Percentiles rank a stretch among this genome's conserved stretches.
Conservation (phyloP, 192 early-diverging fungal species). For the Allomyces macrogynus region DNA sequence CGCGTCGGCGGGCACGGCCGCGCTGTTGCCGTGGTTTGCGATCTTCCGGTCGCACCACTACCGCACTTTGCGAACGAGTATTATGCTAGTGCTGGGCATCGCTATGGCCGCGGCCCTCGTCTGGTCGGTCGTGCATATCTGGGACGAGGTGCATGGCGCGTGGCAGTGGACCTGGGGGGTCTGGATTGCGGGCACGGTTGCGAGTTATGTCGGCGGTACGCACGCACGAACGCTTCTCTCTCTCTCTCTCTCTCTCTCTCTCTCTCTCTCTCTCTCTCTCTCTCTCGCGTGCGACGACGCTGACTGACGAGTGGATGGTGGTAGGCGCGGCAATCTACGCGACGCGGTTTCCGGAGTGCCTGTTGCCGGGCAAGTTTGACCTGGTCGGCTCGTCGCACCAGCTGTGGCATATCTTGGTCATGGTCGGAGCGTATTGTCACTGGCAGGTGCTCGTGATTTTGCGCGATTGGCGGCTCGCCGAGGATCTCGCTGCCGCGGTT, state of each 20-base stretch:
- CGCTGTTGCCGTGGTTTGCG: not conserved
- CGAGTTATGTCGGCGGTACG: not conserved
- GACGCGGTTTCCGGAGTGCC: not conserved
- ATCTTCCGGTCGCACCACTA: not conserved
- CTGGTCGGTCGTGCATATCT: not conserved
- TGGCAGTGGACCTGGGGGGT: not conserved
- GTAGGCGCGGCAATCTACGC: not conserved
- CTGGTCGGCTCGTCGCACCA: slow-evolving; percentile 35
- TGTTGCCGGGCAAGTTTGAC: slow-evolving; percentile 18
- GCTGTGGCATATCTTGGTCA: slow-evolving; percentile 41
- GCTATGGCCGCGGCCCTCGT: not conserved
- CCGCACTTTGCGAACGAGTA: not conserved
- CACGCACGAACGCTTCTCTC: too few relatives aligned
- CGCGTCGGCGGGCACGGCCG: too few relatives aligned
- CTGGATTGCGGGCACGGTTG: not conserved
- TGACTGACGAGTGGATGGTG: too few relatives aligned
- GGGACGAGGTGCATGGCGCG: not conserved
- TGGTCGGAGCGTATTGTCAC: slow-evolving; percentile 10
- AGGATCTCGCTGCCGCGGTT: not conserved
- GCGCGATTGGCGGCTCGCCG: not conserved
- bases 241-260: too few relatives aligned
- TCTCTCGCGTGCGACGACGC: too few relatives aligned
- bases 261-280: not conserved
- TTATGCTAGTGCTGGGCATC: not conserved
- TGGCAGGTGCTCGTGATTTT: not conserved